These are phyloP conservation scores for Syzygium syzygioides DNA, from an alignment of 441 rosid genomes.

Conservation along the genomic window DNA sequence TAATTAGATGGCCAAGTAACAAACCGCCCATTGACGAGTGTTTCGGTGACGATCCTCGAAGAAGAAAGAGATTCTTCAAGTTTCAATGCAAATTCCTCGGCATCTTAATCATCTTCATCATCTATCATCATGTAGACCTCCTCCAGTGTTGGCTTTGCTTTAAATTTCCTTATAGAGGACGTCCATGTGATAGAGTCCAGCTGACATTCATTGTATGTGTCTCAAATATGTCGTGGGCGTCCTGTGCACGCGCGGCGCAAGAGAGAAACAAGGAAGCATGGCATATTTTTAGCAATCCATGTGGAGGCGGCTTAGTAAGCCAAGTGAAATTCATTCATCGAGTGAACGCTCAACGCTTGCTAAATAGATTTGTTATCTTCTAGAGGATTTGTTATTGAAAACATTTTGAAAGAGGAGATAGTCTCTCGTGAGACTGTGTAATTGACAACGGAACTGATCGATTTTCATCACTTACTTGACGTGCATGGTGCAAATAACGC, in stretches of 20 bases:
- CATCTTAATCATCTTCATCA: neutral
- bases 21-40: neutral
- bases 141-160: neutral
- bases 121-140: neutral
- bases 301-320: neutral
- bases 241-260: neutral
- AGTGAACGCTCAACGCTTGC: neutral
- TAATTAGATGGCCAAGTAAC: neutral
- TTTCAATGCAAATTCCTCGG: neutral
- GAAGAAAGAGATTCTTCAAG: neutral
- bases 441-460: too few species aligned
- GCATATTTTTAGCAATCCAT: neutral
- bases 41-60: neutral
- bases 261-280: neutral
- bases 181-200: neutral
- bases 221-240: neutral
- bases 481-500: too few species aligned
- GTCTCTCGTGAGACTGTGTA: neutral
- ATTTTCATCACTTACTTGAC: too few species aligned
- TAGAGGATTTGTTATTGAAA: neutral
- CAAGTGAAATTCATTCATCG: neutral
- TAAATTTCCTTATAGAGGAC: neutral
- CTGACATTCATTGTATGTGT: neutral
- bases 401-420: neutral
- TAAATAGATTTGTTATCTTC: neutral